Base-by-base conservation (phyloP, 345 rosid genomes). In the Salix purpurea region DNA sequence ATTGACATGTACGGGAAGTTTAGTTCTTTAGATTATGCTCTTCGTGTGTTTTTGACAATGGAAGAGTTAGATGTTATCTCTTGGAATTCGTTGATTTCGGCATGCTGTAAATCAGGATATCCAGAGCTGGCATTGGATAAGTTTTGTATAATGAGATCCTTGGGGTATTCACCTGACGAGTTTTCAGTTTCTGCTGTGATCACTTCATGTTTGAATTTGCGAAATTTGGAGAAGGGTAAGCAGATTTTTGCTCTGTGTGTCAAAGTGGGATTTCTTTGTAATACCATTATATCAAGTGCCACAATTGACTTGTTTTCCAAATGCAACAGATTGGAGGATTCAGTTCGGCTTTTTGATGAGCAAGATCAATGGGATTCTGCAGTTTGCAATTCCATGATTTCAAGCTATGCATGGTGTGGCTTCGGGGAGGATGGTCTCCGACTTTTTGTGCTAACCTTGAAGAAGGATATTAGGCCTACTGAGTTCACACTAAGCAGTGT, bases 311-410 rank as follows among this genome's bases (percentile, higher is more conserved):
- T 92, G 80, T 92, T 90, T 84, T 90, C 97, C 44, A 88, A 92
- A 84, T 89, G 96, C 89, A 82, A 89, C 89, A 89, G 91, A 89
- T 87, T 92, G 87, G 88, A 82, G 79, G 88, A 88, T 77, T 88
- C 98, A 4, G 80, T 94, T 77, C 84, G 66, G 79, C 78, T 89
- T 83, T 92, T 92, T 71, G 78, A 72, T 39, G 82, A 90, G 64
- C 74, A 83, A 40, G 78, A 79, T 70, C 79, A 50, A 34, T 86
- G 91, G 90, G 90, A 92, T 80, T 85, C 86, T 34, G 85, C 85
- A 28, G 65, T 81, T 60, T 88, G 84, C 76, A 87, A 83, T 80
- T 89, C 92, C 28, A 83, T 94, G 89, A 83, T 94, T 37, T 83
- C 91, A 61, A 82, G 93, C 76, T 89, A 85, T 84, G 83, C 85